A percentile compares a stretch with the other conserved stretches of the same genome.
Evolutionary conservation across 805 yeast species (phyloP).

Genomic region (Pichia sporocuriosa): DNA sequence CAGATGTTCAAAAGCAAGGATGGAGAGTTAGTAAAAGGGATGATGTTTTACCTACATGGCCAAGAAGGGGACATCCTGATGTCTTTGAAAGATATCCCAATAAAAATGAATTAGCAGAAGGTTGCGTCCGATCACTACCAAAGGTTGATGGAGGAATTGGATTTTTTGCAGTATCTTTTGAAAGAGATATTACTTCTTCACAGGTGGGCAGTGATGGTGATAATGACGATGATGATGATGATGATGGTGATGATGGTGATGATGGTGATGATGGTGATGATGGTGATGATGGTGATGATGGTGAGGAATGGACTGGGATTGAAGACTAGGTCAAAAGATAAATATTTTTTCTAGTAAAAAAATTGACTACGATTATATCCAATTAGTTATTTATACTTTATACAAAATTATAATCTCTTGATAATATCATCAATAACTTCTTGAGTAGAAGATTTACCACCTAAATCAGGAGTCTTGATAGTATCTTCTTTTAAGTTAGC

Average conservation of each 20-base stretch:
- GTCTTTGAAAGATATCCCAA: constrained; percentile 52
- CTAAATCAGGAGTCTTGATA: constrained; percentile 88
- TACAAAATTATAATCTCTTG: constrained; percentile 34
- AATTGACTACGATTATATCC: background rate
- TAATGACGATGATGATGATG: background rate
- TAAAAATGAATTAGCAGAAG: constrained; percentile 61
- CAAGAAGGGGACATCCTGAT: constrained; percentile 68
- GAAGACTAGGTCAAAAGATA: constrained; percentile 20
- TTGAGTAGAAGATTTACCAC: constrained; percentile 82
- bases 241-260: background rate
- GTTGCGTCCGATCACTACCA: constrained; percentile 82
- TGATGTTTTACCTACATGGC: constrained; percentile 78
- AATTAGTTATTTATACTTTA: background rate
- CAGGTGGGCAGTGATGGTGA: too few relatives aligned
- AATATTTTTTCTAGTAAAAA: constrained; percentile 2
- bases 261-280: constrained; percentile 4
- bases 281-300: constrained; percentile 14
- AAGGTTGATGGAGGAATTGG: constrained; percentile 97
- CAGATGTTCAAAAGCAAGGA: constrained; percentile 54
- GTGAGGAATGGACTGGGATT: constrained; percentile 35
- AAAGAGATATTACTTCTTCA: constrained; percentile 38
- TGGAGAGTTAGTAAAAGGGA: constrained; percentile 64
- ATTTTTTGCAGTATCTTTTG: constrained; percentile 91
- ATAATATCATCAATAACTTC: constrained; percentile 83
- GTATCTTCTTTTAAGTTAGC: constrained; percentile 77